Evolutionary conservation across 2,329 filamentous ascomycete species (phyloP).

Genomic region (Cadophora sp.): DNA sequence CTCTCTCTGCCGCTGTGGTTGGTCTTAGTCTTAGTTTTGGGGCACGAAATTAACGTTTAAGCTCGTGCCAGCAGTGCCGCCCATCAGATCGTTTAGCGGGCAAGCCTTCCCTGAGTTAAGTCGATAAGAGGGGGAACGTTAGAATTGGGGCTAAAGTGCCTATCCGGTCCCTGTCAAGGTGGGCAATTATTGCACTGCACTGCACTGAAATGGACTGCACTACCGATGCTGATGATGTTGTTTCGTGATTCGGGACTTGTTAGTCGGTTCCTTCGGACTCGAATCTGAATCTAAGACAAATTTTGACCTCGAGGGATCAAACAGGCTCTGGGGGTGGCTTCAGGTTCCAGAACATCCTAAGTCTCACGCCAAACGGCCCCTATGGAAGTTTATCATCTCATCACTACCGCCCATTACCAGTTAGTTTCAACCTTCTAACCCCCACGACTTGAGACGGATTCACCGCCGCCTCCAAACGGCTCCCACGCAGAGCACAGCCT

Average conservation of each 20-base stretch:
- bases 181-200: background rate
- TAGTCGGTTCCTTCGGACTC: too few relatives aligned
- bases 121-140: conserved; percentile 8
- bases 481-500: conserved; percentile 5
- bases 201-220: background rate
- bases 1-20: too few relatives aligned
- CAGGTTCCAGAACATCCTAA: background rate
- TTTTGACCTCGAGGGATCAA: background rate
- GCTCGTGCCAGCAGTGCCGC: conserved; percentile 26
- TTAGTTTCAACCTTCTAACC: background rate
- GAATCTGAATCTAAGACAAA: too few relatives aligned
- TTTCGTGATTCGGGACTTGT: too few relatives aligned
- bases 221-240: background rate
- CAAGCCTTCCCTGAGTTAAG: conserved; percentile 12
- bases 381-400: background rate
- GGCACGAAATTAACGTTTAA: conserved; percentile 28
- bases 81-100: conserved; percentile 24
- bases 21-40: conserved; percentile 1
- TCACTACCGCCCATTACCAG: background rate
- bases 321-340: background rate
- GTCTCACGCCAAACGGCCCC: background rate
- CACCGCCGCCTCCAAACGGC: background rate
- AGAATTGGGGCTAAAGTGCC: background rate
- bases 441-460: background rate
- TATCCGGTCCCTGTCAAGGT: background rate